Evolutionary conservation across 1,284 basidiomycete genomes (phyloP), one percentile per base, ranked within the genome.

Genomic region (Fomitopsis betulina): DNA sequence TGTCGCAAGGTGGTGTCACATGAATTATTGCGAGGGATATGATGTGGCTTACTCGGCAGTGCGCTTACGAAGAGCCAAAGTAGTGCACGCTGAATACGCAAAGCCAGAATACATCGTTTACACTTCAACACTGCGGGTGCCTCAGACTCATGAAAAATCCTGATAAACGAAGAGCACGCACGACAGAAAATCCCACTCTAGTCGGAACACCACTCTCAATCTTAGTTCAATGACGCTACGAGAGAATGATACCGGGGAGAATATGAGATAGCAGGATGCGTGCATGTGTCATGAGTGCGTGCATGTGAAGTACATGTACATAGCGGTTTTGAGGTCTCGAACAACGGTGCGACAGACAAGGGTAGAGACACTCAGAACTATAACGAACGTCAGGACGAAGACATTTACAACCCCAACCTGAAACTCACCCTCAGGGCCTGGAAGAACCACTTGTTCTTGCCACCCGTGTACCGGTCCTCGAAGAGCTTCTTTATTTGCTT

Each of bases 381-480:
- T 27, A 19, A 42, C 21, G 9, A 37, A 33, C 19, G 53, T 53
- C 12, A 49, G 7, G 12, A 17, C 7, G 17, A 1, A 43, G 19
- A 12, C 13, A 49, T 13, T 12, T 45, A 32, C 27, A 13, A 4
- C 32, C 33, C 42, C 35, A 37, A 19, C 37, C 13, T 32, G 10
- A 3, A 37, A 79, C 87, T 67, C 73, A 92, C 91, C 69, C 86
- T 83, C 60, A 93, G 84, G 60, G 86, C 71, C 64, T 86, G 83
- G 85, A 94, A 93, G 84, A 94, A 96, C 94, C 94, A 96, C 76
- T 88, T 89, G 86, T 96, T 96, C 84, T 94, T 94, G 62, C 95
- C 94, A 60, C 81, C 79, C 58, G 82, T 81, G 85, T 97, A 96
- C 62, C 93, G 82, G 72, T 97, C 94, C 86, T 97, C 95, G 61